These are phyloP conservation scores for Nicotiana noctiflora DNA, from an alignment of 257 asterid species.

Conservation along the genomic window DNA sequence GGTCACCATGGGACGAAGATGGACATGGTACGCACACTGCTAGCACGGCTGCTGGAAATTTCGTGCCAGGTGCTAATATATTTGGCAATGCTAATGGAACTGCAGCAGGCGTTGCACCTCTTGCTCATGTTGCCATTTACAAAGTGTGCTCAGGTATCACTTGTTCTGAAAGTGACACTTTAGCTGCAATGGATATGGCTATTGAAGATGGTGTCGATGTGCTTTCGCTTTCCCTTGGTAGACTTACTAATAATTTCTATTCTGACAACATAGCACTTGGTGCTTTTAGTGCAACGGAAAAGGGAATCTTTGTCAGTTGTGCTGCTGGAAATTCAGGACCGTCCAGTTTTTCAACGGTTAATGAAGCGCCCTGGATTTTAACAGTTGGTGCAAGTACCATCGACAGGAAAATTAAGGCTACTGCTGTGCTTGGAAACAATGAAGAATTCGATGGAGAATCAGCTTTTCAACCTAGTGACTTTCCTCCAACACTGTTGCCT, in stretches of 20 bases:
- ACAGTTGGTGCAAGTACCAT: conserved; percentile 36
- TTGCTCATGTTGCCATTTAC: conserved; percentile 28
- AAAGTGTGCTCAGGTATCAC: conserved; percentile 13
- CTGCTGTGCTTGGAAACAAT: conserved; percentile 21
- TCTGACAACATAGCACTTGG: conserved; percentile 19
- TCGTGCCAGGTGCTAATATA: conserved; percentile 15
- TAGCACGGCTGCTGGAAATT: conserved; percentile 26
- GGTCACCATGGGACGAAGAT: neutral
- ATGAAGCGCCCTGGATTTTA: conserved; percentile 40
- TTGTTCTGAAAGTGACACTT: conserved; percentile 17
- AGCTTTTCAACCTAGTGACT: conserved; percentile 11
- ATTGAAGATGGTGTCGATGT: conserved; percentile 36
- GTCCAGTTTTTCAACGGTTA: neutral
- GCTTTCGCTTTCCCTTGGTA: conserved; percentile 28
- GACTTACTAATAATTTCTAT: neutral
- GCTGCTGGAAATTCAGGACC: conserved; percentile 34
- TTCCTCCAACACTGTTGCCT: conserved; percentile 15
- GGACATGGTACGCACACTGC: conserved; percentile 36
- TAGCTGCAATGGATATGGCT: conserved; percentile 34
- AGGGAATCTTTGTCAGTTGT: conserved; percentile 30
- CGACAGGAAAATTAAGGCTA: conserved; percentile 17
- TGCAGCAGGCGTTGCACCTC: conserved; percentile 33
- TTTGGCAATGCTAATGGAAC: conserved; percentile 29
- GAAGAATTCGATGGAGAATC: conserved; percentile 22
- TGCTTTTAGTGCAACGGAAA: conserved; percentile 23